These are phyloP conservation scores for Hymenoscyphus albidus DNA, from an alignment of 2,329 filamentous ascomycete species.

Conservation along the genomic window DNA sequence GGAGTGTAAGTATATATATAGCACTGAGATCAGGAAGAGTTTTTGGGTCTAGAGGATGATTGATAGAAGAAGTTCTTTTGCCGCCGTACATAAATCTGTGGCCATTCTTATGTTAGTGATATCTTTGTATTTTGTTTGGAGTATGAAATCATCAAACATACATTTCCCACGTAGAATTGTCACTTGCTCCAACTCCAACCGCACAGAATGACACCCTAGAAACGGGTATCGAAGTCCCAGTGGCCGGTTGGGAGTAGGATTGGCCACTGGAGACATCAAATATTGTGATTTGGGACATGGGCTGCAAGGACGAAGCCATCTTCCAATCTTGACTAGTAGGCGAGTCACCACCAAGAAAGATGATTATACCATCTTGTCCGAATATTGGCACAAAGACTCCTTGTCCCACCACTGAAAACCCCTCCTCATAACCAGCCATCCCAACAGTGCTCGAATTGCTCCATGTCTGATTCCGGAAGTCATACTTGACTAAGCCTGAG, in stretches of 20 bases:
- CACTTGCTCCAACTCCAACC: constrained; percentile 7
- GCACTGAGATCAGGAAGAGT: constrained; percentile 3
- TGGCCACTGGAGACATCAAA: constrained; percentile 15
- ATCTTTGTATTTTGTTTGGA: neutral
- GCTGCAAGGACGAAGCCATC: neutral
- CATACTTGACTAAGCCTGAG: constrained; percentile 11
- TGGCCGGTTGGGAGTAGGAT: constrained; percentile 15
- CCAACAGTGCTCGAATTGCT: constrained; percentile 10
- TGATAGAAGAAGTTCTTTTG: neutral
- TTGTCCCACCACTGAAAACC: constrained; percentile 6
- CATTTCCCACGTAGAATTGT: constrained; percentile 18
- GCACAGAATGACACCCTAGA: constrained; percentile 10
- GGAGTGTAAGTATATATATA: constrained; percentile 19
- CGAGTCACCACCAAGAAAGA: constrained; percentile 15
- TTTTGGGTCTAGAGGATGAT: neutral
- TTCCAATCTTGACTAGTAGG: constrained; percentile 6
- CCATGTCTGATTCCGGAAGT: constrained; percentile 11
- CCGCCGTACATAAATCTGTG: neutral
- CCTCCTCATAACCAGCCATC: neutral
- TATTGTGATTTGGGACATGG: constrained; percentile 10
- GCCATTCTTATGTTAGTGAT: neutral
- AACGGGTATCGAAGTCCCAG: constrained; percentile 8
- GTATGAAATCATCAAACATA: neutral
- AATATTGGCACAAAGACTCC: constrained; percentile 15
- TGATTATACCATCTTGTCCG: constrained; percentile 15